Conservation (phyloP, 179 eudicot species). For the Monotropa hypopitys region DNA sequence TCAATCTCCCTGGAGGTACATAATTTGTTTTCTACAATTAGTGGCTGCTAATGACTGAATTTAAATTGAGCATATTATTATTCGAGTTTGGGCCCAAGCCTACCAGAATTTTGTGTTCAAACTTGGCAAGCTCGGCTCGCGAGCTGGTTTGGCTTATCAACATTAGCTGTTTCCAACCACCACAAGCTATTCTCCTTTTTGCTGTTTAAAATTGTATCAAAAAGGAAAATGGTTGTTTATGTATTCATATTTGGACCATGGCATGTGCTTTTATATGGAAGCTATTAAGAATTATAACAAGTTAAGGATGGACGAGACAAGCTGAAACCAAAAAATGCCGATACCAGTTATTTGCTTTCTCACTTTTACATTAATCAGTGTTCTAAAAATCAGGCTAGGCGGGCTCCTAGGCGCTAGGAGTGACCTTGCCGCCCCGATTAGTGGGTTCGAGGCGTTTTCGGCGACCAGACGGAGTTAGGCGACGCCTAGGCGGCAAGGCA, state of each 20-base stretch:
- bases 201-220: not conserved
- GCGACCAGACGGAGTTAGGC: no score
- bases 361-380: not conserved
- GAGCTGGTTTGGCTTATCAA: not conserved
- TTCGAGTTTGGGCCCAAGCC: not conserved
- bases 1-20: conserved; percentile 80
- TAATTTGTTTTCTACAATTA: not conserved
- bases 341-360: not conserved
- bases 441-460: no score
- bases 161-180: not conserved
- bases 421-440: no score
- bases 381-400: no score
- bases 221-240: not conserved
- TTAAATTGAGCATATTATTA: not conserved
- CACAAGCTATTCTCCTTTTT: not conserved
- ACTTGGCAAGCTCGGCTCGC: not conserved
- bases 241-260: not conserved
- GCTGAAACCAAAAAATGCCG: not conserved
- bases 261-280: not conserved
- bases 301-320: not conserved
- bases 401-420: no score
- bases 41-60: not conserved
- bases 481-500: no score
- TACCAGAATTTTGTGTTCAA: not conserved
- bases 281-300: not conserved